These are phyloP conservation scores for Coffea eugenioides DNA, from an alignment of 257 asterid genomes.

Conservation along the genomic window DNA sequence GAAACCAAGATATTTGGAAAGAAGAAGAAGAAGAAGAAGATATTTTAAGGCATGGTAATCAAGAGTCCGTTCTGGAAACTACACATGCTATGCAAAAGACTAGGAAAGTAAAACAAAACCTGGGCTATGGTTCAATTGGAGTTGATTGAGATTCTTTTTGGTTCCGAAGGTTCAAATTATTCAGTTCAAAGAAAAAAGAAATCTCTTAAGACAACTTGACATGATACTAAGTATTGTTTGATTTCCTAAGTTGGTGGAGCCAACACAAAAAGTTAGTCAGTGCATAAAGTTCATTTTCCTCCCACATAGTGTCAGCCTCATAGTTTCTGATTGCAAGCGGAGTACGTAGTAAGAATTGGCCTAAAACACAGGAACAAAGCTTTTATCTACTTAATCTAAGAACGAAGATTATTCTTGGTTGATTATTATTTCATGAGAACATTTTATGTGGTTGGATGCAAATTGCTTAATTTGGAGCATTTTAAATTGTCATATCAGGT, in stretches of 20 bases:
- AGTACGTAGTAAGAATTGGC: not conserved
- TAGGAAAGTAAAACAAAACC: too few species aligned
- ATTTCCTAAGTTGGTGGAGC: not conserved
- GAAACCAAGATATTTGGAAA: not conserved
- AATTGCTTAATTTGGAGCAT: not conserved
- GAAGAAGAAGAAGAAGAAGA: not conserved
- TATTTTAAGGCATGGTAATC: not conserved
- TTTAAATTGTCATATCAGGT: not conserved
- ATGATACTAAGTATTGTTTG: not conserved
- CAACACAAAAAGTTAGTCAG: too few species aligned
- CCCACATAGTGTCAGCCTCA: not conserved
- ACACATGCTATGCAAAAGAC: not conserved
- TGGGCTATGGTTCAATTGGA: not conserved
- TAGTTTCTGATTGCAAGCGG: not conserved
- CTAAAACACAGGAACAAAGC: not conserved
- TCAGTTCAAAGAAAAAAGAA: not conserved
- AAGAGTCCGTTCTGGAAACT: not conserved
- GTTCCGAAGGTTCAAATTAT: not conserved
- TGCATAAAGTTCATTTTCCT: too few species aligned
- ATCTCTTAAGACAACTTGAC: not conserved
- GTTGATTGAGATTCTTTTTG: not conserved
- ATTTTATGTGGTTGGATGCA: not conserved
- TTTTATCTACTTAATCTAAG: not conserved
- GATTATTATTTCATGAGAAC: not conserved
- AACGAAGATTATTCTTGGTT: not conserved